Base-by-base conservation (phyloP, 306 rosid species). In the Vicia sativa region DNA sequence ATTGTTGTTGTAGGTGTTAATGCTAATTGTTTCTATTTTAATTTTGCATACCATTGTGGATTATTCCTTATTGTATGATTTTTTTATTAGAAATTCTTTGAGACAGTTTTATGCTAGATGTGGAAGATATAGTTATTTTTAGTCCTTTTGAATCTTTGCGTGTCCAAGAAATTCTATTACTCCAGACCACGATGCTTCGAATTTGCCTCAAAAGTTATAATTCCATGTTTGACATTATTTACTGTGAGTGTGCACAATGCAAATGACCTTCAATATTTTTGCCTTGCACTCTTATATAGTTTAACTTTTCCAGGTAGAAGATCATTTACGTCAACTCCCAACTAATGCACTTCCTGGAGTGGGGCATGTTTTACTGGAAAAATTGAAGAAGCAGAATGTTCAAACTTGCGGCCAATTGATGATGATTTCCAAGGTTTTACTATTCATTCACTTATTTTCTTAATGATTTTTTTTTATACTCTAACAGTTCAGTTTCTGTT, bases 331-430 rank as follows among this genome's bases (percentile, higher is more conserved):
- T 77, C 88, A 74, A 78, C 89, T 92, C 72, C 90, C 96, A 66
- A 87, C 90, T 53, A 82, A 81, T 76, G 83, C 79, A 64, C 96
- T 92, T 78, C 98, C 98, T 34, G 96, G 98, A 69, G 87, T 92
- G 73, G 98, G 98, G 29, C 62, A 72, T 75, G 84, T 75, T 82
- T 80, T 87, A 67, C 90, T 77, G 82, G 90, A 90, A 80, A 92
- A 86, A 73, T 81, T 92, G 88, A 92, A 77, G 86, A 82, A 77
- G 76, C 83, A 26, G 76, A 82, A 83, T 71, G 68, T 90, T 80
- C 58, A 42, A 55, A 90, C 88, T 0, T 90, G 98, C 79, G 91
- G 96, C 73, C 85, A 92, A 56, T 43, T 92, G 82, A 83, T 76
- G 50, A 78, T 62, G 72, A 83, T 87, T 69, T 75, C 96, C 62